phyloP scores from a whole-genome alignment of 179 eudicot genomes.

The Silene noctiflora region DNA sequence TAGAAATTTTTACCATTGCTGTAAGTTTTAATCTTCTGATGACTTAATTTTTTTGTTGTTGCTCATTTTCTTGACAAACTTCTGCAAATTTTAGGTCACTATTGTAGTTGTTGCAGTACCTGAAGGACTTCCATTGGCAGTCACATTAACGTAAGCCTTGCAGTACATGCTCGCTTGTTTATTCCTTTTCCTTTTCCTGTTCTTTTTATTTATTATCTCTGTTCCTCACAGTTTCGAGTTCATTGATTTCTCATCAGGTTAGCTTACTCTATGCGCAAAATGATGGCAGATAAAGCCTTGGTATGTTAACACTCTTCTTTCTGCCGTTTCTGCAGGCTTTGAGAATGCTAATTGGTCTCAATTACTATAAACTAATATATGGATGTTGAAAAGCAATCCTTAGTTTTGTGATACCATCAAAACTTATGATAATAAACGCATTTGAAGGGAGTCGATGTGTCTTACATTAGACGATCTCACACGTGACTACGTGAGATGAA shows the following conservation, averaged over 20 bases:
- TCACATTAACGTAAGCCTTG: constrained; percentile 78
- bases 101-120: constrained; percentile 98
- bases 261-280: constrained; percentile 93
- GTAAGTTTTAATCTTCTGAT: constrained; percentile 37
- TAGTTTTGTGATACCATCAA: no score
- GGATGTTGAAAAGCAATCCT: no score
- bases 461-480: no score
- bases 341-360: not conserved
- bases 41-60: not conserved
- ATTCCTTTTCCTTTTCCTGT: no score
- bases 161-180: no score
- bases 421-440: no score
- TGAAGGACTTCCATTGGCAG: constrained; percentile 95
- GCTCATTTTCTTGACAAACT: constrained; percentile 23
- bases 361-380: no score
- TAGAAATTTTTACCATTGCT: constrained; percentile 65
- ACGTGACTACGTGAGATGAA: no score
- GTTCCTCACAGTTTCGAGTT: not conserved
- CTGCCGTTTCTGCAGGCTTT: not conserved
- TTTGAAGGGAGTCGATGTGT: no score
- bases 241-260: constrained; percentile 43
- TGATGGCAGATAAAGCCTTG: constrained; percentile 99
- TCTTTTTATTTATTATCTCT: not conserved
- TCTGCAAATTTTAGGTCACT: constrained; percentile 55
- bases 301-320: constrained; percentile 33